Evolutionary conservation across 257 asterid genomes (phyloP), one percentile per base, ranked within the genome.

Genomic region (Avicennia marina): DNA sequence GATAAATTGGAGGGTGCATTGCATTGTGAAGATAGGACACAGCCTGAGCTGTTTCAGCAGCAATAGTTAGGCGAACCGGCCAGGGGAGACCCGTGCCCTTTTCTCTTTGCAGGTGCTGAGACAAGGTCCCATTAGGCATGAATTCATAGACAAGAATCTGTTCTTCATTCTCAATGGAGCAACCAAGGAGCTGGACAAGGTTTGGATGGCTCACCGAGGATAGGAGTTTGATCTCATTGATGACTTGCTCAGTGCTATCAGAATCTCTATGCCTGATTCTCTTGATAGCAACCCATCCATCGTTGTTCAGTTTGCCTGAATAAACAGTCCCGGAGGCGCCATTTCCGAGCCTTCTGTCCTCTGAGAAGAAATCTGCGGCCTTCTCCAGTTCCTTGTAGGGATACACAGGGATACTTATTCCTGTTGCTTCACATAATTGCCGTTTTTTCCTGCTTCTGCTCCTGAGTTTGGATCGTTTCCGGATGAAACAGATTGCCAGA

Each of bases 321-420:
- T 90, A 90, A 48, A 90, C 98, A 3, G 98, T 90, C 32, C 98
- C 98, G 26, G 87, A 85, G 32, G 98, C 98, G 0, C 98, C 98
- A 0, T 88, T 90, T 62, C 98, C 98, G 4, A 90, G 82, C 61
- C 87, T 72, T 46, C 79, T 86, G 26, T 74, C 81, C 9, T 90
- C 98, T 1, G 82, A 72, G 41, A 90, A 90, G 64, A 78, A 54
- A 34, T 69, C 77, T 9, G 98, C 85, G 15, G 98, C 94, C 36
- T 78, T 64, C 58, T 90, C 94, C 10, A 90, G 78, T 56, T 90
- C 98, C 70, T 73, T 87, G 63, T 79, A 87, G 34, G 85, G 75
- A 38, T 73, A 87, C 59, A 82, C 46, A 8, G 89, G 79, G 26
- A 88, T 78, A 2, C 59, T 82, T 32, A 88, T 88, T n/a, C 96